Evolutionary conservation across 305 asterid genomes (phyloP).

Genomic region (Fraxinus ornus): DNA sequence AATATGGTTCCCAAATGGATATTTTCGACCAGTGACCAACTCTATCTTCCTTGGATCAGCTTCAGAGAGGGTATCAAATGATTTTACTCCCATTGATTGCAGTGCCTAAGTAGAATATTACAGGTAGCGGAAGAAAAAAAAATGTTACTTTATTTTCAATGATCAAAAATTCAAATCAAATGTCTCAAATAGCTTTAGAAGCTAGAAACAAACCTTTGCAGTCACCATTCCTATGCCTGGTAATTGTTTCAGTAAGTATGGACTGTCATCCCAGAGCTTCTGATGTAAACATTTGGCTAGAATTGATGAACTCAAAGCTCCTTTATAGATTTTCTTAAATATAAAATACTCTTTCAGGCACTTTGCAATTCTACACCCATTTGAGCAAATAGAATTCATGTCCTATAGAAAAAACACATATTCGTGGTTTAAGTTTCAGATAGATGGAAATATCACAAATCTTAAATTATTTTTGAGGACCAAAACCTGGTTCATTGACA

Average conservation of each 20-base stretch:
- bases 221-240: constrained; percentile 99
- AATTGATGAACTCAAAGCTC: constrained; percentile 66
- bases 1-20: constrained; percentile 93
- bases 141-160: constrained; percentile 17
- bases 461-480: constrained; percentile 26
- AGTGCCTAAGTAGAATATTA: constrained; percentile 61
- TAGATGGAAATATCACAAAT: constrained; percentile 20
- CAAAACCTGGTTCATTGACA: constrained; percentile 91
- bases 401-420: constrained; percentile 53
- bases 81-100: constrained; percentile 86
- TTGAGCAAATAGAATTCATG: constrained; percentile 74
- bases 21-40: constrained; percentile 84
- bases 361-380: constrained; percentile 91
- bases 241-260: constrained; percentile 90
- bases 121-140: constrained; percentile 21
- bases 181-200: constrained; percentile 16
- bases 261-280: constrained; percentile 78
- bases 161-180: constrained; percentile 8
- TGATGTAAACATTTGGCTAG: constrained; percentile 67
- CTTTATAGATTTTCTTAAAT: constrained; percentile 75
- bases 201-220: constrained; percentile 70
- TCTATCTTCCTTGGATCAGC: constrained; percentile 99
- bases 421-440: constrained; percentile 9
- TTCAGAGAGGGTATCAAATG: constrained; percentile 75
- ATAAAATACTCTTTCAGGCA: constrained; percentile 94